Percentiles rank a stretch among this genome's conserved stretches.
These are phyloP conservation scores for Barnettozyma pratensis DNA, from an alignment of 805 yeast genomes.

Conservation along the genomic window DNA sequence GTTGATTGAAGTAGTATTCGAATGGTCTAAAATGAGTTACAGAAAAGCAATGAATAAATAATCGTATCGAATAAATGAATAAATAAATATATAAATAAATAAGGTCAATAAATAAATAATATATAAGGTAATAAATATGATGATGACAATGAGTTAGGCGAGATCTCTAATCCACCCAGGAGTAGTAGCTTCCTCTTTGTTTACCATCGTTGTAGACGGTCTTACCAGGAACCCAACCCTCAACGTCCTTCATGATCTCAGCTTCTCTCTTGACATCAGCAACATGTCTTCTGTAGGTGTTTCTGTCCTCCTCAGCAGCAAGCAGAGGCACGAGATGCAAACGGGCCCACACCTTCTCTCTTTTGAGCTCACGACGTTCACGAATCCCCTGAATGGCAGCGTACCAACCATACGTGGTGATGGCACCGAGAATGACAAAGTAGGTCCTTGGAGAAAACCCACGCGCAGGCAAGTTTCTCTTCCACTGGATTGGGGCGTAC, in stretches of 20 bases:
- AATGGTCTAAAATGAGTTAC: too few species aligned
- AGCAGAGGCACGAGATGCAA: constrained; percentile 67
- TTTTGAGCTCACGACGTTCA: constrained; percentile 66
- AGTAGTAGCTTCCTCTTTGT: constrained; percentile 29
- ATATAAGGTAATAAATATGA: neutral
- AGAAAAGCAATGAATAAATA: too few species aligned
- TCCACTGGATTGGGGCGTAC: constrained; percentile 85
- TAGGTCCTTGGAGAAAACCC: constrained; percentile 78
- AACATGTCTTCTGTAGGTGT: constrained; percentile 62
- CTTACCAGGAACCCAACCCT: constrained; percentile 55
- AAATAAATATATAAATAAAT: neutral
- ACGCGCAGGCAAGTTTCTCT: constrained; percentile 76
- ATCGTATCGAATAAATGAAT: neutral
- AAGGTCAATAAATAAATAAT: neutral
- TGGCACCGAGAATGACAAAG: constrained; percentile 56
- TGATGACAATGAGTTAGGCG: neutral
- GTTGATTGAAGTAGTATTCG: neutral
- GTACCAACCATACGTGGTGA: constrained; percentile 71
- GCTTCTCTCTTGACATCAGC: constrained; percentile 67
- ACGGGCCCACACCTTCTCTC: constrained; percentile 78
- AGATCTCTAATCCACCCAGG: constrained; percentile 21
- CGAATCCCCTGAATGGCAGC: constrained; percentile 59
- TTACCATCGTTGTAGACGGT: constrained; percentile 40
- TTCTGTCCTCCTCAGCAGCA: constrained; percentile 80
- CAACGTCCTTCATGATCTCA: constrained; percentile 56